Evolutionary conservation across 1,284 basidiomycete species (phyloP).

Genomic region (Moesziomyces parantarcticus): DNA sequence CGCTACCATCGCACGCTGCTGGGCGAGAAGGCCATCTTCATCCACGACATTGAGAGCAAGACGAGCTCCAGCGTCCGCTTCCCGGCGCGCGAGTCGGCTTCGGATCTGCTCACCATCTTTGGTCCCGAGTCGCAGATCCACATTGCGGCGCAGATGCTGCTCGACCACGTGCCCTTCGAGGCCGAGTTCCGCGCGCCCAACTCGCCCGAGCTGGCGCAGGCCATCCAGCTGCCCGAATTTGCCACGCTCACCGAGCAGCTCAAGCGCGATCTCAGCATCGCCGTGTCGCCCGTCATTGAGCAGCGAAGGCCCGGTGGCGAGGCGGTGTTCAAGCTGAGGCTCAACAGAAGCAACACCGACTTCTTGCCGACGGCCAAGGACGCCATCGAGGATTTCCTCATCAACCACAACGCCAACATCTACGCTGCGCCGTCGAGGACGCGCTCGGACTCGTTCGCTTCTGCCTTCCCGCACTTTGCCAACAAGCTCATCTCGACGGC

Average conservation of each 20-base stretch:
- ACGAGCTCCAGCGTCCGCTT: conserved; percentile 94
- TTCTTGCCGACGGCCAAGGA: conserved; percentile 89
- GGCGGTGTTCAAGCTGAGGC: conserved; percentile 89
- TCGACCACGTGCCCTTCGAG: conserved; percentile 95
- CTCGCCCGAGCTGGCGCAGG: conserved; percentile 77
- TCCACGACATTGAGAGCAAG: conserved; percentile 95
- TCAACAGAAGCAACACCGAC: conserved; percentile 81
- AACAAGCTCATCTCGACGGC: conserved; percentile 77
- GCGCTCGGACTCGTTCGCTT: conserved; percentile 88
- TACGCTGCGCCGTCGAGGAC: conserved; percentile 68
- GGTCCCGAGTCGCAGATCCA: conserved; percentile 97
- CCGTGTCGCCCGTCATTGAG: conserved; percentile 77
- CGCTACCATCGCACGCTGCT: conserved; percentile 93
- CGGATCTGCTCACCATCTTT: conserved; percentile 89
- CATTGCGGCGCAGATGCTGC: conserved; percentile 93
- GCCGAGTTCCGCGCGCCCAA: conserved; percentile 92
- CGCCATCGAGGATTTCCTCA: conserved; percentile 89
- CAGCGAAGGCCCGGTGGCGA: conserved; percentile 71
- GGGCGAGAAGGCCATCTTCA: conserved; percentile 95
- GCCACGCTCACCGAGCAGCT: conserved; percentile 83
- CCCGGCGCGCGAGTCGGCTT: conserved; percentile 93
- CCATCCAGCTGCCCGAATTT: conserved; percentile 84
- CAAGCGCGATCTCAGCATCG: conserved; percentile 92
- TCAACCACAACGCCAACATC: conserved; percentile 77
- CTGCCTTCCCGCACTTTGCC: conserved; percentile 96